These are phyloP conservation scores for Paracoccidioides brasiliensis DNA, from an alignment of 2,329 filamentous ascomycete species.

Conservation along the genomic window DNA sequence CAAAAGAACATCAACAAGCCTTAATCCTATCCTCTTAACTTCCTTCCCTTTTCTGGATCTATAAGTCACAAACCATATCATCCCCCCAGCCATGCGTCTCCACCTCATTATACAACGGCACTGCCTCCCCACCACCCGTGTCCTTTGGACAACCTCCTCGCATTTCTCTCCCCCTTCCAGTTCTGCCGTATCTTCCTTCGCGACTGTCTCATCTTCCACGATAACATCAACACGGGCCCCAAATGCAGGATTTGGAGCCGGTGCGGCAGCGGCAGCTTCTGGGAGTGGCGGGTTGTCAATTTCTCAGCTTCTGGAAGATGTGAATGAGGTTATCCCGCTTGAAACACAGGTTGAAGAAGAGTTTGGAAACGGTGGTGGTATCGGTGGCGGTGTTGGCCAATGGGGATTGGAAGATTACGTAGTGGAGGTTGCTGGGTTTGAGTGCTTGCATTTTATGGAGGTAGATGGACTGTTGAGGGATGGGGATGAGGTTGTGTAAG, in stretches of 20 bases:
- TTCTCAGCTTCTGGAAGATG: constrained; percentile 59
- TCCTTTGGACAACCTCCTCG: constrained; percentile 55
- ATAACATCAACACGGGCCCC: constrained; percentile 22
- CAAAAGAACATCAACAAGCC: not conserved
- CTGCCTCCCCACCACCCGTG: constrained; percentile 55
- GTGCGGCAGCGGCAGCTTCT: constrained; percentile 10
- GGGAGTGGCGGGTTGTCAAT: constrained; percentile 51
- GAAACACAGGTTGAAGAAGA: constrained; percentile 44
- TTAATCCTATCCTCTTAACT: not conserved
- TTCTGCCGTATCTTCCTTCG: constrained; percentile 20
- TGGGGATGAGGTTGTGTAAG: constrained; percentile 71
- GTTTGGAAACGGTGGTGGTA: constrained; percentile 13
- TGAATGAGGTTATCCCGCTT: constrained; percentile 70
- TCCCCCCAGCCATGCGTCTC: constrained; percentile 47
- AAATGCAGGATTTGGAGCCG: constrained; percentile 21
- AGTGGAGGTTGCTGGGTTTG: constrained; percentile 70
- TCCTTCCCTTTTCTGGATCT: not conserved
- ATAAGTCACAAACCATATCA: not conserved
- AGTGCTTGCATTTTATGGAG: constrained; percentile 75
- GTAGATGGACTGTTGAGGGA: constrained; percentile 59
- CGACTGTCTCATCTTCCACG: constrained; percentile 8
- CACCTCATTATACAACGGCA: constrained; percentile 61
- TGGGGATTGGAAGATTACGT: constrained; percentile 88
- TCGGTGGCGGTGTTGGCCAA: constrained; percentile 20
- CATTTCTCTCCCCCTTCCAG: constrained; percentile 22